Percentiles rank a stretch among this genome's conserved stretches.
Conservation (phyloP, 2,329 filamentous ascomycete genomes). For the Ophiosphaerella korrae region DNA sequence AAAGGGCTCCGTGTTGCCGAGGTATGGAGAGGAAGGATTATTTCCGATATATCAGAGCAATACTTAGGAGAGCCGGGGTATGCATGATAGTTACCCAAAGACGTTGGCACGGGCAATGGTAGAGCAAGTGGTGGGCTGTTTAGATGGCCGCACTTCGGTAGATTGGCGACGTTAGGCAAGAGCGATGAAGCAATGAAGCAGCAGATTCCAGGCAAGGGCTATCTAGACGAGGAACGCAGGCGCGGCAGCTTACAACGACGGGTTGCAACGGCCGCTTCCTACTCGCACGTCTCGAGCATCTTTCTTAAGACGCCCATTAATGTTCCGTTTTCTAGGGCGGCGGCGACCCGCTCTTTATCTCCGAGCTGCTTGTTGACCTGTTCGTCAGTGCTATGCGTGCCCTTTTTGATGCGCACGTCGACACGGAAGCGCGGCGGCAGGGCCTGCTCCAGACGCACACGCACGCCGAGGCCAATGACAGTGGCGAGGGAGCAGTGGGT, state of each 20-base stretch:
- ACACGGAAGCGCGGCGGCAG: constrained; percentile 90
- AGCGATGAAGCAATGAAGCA: too few species aligned
- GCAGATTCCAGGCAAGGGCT: neutral
- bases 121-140: neutral
- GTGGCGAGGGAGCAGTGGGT: constrained; percentile 96
- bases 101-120: neutral
- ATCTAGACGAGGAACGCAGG: neutral
- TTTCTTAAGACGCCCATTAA: constrained; percentile 86
- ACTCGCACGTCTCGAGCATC: constrained; percentile 87
- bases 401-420: constrained; percentile 92
- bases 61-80: constrained; percentile 6
- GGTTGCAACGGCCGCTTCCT: constrained; percentile 3
- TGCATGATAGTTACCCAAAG: constrained; percentile 1
- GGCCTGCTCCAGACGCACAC: constrained; percentile 87
- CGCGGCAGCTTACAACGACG: too few species aligned
- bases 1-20: neutral
- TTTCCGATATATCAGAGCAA: constrained; percentile 1
- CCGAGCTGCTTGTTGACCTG: constrained; percentile 96
- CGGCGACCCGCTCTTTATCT: constrained; percentile 95
- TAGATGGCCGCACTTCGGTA: neutral
- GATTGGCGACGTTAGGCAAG: neutral
- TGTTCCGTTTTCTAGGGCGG: constrained; percentile 90
- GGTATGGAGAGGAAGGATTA: constrained; percentile 2
- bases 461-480: constrained; percentile 90
- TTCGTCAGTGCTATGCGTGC: constrained; percentile 91